Conservation (phyloP, 257 asterid genomes). For the Voacanga thouarsii region DNA sequence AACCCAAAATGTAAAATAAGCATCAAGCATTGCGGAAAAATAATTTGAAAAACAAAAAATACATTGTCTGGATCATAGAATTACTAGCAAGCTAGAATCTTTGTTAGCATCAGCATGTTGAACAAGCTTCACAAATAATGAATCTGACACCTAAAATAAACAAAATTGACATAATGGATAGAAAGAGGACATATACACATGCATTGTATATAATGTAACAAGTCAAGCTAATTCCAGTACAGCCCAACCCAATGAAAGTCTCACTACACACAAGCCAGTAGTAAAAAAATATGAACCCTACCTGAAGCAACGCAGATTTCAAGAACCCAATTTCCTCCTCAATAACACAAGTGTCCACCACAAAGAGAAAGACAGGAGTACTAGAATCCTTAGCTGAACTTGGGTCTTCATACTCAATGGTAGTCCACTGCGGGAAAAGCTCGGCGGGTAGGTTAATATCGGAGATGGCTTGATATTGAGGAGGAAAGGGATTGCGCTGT, state of each 20-base stretch:
- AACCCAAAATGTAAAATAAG: background rate
- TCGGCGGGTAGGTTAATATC: slow-evolving; percentile 90
- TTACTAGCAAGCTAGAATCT: background rate
- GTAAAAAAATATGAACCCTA: background rate
- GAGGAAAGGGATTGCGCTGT: slow-evolving; percentile 82
- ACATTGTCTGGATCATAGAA: background rate
- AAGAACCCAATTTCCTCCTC: slow-evolving; percentile 89
- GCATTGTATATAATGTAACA: too few relatives aligned
- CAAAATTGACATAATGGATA: background rate
- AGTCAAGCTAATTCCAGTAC: background rate
- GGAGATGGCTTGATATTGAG: slow-evolving; percentile 78
- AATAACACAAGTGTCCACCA: slow-evolving; percentile 80
- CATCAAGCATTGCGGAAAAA: background rate
- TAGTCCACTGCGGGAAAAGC: slow-evolving; percentile 85
- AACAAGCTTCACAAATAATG: background rate
- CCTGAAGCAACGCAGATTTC: slow-evolving; percentile 87
- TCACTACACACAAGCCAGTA: background rate
- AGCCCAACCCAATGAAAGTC: background rate
- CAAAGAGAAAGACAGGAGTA: slow-evolving; percentile 62
- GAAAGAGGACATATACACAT: background rate
- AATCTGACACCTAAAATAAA: background rate
- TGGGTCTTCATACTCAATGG: slow-evolving; percentile 70
- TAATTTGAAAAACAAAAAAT: background rate
- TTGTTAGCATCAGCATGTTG: too few relatives aligned
- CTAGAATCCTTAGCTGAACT: slow-evolving; percentile 28